Conservation (phyloP, 2,329 filamentous ascomycete species). For the Aureobasidium sp. region DNA sequence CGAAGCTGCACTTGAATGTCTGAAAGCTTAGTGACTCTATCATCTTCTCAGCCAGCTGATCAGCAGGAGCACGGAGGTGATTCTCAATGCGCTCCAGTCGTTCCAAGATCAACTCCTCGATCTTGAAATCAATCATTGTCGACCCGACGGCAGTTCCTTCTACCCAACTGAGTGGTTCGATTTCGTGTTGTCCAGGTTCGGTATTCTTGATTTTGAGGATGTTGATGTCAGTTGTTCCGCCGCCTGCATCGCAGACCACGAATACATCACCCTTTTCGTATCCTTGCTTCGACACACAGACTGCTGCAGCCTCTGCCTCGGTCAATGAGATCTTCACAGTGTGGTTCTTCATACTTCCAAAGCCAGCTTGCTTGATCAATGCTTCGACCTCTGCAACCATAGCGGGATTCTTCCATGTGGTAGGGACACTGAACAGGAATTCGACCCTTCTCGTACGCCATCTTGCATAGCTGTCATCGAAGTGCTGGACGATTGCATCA, state of each 20-base stretch:
- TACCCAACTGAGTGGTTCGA: conserved; percentile 10
- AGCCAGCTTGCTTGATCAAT: conserved; percentile 11
- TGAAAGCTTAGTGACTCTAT: conserved; percentile 29
- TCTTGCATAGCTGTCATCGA: conserved; percentile 7
- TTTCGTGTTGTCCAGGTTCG: background rate
- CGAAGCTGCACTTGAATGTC: conserved; percentile 33
- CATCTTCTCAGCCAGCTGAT: conserved; percentile 23
- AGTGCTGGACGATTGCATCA: conserved; percentile 4
- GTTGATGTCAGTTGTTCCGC: conserved; percentile 38
- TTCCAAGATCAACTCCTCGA: conserved; percentile 15
- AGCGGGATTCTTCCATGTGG: conserved; percentile 16
- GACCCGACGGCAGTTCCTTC: conserved; percentile 32
- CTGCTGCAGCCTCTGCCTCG: conserved; percentile 46
- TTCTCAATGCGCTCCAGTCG: background rate
- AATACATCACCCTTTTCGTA: conserved; percentile 33
- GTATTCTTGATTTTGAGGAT: conserved; percentile 25
- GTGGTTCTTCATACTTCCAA: conserved; percentile 22
- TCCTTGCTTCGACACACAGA: conserved; percentile 33
- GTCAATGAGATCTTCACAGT: conserved; percentile 38
- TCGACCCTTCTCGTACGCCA: conserved; percentile 10
- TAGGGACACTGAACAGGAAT: conserved; percentile 17
- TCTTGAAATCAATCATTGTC: conserved; percentile 32
- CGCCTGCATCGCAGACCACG: conserved; percentile 43
- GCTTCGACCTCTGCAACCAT: conserved; percentile 15
- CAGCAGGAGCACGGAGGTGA: background rate